Base-by-base conservation (phyloP, 2,329 filamentous ascomycete genomes). In the Beauveria australis region DNA sequence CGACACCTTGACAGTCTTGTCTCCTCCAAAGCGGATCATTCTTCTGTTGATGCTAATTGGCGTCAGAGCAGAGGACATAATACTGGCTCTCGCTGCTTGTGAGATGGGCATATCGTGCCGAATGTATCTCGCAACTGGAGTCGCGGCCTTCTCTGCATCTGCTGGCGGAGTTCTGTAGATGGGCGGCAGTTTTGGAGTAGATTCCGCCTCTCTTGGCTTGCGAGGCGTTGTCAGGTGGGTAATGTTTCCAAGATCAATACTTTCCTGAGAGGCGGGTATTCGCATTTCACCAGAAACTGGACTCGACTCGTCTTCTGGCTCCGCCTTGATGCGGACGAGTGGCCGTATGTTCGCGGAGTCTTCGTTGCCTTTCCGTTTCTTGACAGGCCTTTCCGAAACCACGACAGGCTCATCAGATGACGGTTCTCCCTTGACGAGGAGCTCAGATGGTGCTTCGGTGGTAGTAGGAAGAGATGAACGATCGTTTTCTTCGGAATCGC, bases 341-440 rank as follows among this genome's bases (percentile, higher is more conserved):
- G 67, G 68, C 14, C 37, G 41, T 64, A 61, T n/a, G 66, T 63
- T 4, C 65, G 66, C 3, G 58, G 71, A 65, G 3, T 61, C 51
- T 9, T 68, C 69, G 3, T 68, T 64, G 10, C 72, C 67, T 64
- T 77, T 81, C 53, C 80, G 74, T 64, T 82, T 83, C 51, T 75
- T 75, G 1, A 84, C 68, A 19, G 67, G 67, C 16, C 80, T 77
- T 63, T 82, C 81, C 3, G 75, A 82, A 2, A 85, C 69, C 6
- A 85, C 66, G 1, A 83, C 70, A 0, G 78, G 80, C 2, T 67
- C 68, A 61, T 85, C 81, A 0, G 82, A 85, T 5, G 79, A 81
- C 2, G 78, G 78, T 63, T 84, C 81, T n/a, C 71, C 60, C 65
- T 85, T 84, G 26, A 83, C 66, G 5, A 46, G 40, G 8, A 65